These are phyloP conservation scores for Psidium friedrichsthalianum DNA, from an alignment of 345 rosid species.

Conservation along the genomic window DNA sequence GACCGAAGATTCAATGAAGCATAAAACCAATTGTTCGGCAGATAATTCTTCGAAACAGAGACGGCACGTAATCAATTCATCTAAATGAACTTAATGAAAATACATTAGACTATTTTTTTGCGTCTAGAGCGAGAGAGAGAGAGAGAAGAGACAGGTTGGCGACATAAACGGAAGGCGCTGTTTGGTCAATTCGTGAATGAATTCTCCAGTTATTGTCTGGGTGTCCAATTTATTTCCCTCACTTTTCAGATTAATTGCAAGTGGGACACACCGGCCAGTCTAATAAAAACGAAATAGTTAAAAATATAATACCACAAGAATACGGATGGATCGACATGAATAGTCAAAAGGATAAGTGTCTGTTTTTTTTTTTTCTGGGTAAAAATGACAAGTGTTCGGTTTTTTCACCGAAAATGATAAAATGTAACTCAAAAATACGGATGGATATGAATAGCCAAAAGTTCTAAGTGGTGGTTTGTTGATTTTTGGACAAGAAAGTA, in stretches of 20 bases:
- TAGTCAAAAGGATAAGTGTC: background rate
- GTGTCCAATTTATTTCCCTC: background rate
- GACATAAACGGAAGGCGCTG: background rate
- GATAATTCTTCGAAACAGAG: background rate
- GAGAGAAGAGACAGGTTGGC: background rate
- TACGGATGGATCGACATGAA: too few species aligned
- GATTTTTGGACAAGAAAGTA: too few species aligned
- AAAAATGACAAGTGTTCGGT: too few species aligned
- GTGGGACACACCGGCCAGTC: background rate
- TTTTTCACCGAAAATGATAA: too few species aligned
- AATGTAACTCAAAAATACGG: too few species aligned
- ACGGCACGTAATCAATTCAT: background rate
- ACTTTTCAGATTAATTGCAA: background rate
- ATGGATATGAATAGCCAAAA: too few species aligned
- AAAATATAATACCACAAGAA: background rate
- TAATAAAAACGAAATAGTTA: background rate
- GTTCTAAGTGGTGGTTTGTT: too few species aligned
- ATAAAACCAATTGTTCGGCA: rapidly evolving
- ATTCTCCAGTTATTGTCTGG: background rate
- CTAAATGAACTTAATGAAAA: too few species aligned
- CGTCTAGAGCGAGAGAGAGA: background rate
- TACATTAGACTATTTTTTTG: background rate
- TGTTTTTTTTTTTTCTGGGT: too few species aligned
- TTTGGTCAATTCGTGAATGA: background rate
- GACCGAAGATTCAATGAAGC: background rate